Base-by-base conservation (phyloP, 495 filamentous ascomycete species). In the Peziza echinospora region DNA sequence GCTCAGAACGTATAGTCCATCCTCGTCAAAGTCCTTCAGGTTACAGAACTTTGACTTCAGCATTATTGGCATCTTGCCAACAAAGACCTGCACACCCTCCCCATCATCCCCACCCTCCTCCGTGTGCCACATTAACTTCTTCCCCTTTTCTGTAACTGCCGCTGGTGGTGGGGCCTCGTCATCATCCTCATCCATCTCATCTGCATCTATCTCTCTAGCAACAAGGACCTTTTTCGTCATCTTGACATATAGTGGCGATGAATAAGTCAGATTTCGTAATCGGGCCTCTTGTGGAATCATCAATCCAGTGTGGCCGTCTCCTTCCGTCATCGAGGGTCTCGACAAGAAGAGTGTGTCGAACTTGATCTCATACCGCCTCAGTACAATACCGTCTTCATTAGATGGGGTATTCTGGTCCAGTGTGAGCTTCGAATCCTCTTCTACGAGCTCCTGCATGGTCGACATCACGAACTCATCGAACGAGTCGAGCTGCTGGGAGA, bases 41-140 rank as follows among this genome's bases (percentile, higher is more conserved):
- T 84, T 78, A 66, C 89, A 99, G 52, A 86, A 82, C 57, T 86
- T 80, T 2, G 83, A 91, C 65, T 93, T 92, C 47, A 96, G 71
- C 89, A 99, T 99, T 53, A 96, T 82, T 0, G 89, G 89, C 47
- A 99, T 70, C 63, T 89, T 92, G 47, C 89, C 89, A 48, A 96
- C 78, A 64, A 84, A 93, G 24, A 86, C 75, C 25, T 69, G 71
- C 42, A 72, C 72, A 24, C 60, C 56, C 24, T 66, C 60, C 34
- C 69, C 47, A 13, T 55, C 53, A 11, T 61, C 56, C 25, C 40
- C 41, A 10, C 50, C 54, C 43, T 49, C 63, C 49, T 52, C 67
- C 51, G 42, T 62, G 49, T 26, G 46, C 52, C 45, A 66, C 45
- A 22, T 63, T 58, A 39, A 60, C 56, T 44, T 66, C 64, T 47